Evolutionary conservation across 306 rosid species (phyloP).

Genomic region (Abrus pulchellus): DNA sequence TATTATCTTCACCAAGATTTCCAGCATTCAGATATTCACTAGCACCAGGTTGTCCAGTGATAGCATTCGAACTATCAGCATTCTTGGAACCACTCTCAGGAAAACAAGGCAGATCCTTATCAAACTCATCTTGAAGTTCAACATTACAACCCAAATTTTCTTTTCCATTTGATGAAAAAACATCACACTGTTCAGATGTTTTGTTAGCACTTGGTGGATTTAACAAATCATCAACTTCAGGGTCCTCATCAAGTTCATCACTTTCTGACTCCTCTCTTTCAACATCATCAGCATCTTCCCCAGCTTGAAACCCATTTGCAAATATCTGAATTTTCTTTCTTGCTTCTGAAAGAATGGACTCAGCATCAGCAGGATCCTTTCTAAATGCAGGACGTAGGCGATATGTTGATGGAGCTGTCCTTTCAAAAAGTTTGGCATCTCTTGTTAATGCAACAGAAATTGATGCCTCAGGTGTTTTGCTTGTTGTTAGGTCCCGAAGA

Average conservation of each 20-base stretch:
- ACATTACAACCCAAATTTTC: constrained; percentile 59
- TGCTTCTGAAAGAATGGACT: constrained; percentile 86
- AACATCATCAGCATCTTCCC: constrained; percentile 91
- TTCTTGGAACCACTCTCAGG: constrained; percentile 65
- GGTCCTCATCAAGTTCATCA: constrained; percentile 95
- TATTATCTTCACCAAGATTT: constrained; percentile 74
- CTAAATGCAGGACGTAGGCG: constrained; percentile 90
- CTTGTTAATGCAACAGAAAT: constrained; percentile 99
- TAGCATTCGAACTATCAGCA: constrained; percentile 52
- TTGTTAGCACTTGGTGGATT: constrained; percentile 60
- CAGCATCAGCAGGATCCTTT: constrained; percentile 93
- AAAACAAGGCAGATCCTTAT: constrained; percentile 57
- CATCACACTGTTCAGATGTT: constrained; percentile 58
- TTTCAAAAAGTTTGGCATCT: constrained; percentile 97
- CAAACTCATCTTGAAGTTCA: constrained; percentile 65
- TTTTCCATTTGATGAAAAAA: constrained; percentile 65
- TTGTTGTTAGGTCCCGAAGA: constrained; percentile 94
- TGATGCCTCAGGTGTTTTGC: constrained; percentile 99
- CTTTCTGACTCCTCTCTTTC: constrained; percentile 96
- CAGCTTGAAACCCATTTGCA: constrained; percentile 89
- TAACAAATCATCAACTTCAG: constrained; percentile 84
- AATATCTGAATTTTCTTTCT: constrained; percentile 94
- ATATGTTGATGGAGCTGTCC: constrained; percentile 98
- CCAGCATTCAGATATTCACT: constrained; percentile 54
- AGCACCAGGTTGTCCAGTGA: constrained; percentile 56